Evolutionary conservation across 2,329 filamentous ascomycete genomes (phyloP).

Genomic region (Conoideocrella luteorostrata): DNA sequence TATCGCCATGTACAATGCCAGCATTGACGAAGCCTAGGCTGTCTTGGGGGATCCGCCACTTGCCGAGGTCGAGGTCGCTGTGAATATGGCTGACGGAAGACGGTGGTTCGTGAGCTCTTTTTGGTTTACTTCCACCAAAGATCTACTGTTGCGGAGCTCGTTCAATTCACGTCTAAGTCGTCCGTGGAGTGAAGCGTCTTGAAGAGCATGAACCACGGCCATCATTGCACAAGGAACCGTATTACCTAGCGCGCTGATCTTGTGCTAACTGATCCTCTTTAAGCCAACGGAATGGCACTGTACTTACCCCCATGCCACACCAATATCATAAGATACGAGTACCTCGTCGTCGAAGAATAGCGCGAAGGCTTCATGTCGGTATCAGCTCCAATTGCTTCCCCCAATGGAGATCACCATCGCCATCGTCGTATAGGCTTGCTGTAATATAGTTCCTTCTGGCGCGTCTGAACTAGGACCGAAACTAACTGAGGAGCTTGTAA

Average conservation of each 20-base stretch:
- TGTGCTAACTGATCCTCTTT: neutral
- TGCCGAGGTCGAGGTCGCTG: neutral
- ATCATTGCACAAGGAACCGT: constrained; percentile 2
- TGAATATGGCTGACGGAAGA: no score
- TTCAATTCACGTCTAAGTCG: neutral
- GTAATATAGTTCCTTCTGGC: neutral
- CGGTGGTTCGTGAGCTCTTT: no score
- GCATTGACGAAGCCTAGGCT: no score
- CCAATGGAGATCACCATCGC: neutral
- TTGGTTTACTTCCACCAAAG: no score
- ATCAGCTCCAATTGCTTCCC: neutral
- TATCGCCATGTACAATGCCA: no score
- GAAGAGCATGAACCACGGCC: neutral
- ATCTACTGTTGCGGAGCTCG: neutral
- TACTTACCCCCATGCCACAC: constrained; percentile 4
- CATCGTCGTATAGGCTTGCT: neutral
- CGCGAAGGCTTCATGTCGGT: constrained; percentile 1
- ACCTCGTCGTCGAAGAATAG: constrained; percentile 3
- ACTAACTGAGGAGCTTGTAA: neutral
- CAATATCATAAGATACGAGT: neutral
- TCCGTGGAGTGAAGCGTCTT: neutral
- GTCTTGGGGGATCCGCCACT: no score
- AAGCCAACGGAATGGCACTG: neutral
- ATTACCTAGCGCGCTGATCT: neutral
- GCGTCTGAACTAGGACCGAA: neutral